phyloP scores from a whole-genome alignment of 1,284 basidiomycete genomes.

The Ganoderma lucidum region DNA sequence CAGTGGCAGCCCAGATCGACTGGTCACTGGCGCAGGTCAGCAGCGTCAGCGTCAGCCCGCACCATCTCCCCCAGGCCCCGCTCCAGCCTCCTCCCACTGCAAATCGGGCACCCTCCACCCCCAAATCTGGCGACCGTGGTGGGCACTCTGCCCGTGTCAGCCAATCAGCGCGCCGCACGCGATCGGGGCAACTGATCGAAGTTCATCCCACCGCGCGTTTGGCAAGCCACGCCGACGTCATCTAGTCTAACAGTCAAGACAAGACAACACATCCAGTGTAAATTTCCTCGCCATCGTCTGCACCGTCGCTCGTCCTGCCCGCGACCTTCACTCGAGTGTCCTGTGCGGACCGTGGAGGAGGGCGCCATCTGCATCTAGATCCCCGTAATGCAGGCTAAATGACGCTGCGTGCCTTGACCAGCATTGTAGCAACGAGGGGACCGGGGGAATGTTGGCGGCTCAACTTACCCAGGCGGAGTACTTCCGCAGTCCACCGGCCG shows the following conservation, averaged over 20 bases:
- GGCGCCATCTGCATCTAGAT: not conserved
- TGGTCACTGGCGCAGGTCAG: not conserved
- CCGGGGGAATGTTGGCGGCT: not conserved
- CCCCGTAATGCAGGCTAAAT: not conserved
- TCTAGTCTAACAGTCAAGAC: not conserved
- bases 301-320: not conserved
- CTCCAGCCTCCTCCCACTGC: not conserved
- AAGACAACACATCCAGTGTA: not conserved
- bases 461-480: not conserved
- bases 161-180: not conserved
- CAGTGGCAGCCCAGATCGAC: not conserved
- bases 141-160: not conserved
- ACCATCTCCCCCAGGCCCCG: slow-evolving; percentile 14
- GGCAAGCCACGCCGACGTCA: slow-evolving; percentile 1
- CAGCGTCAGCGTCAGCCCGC: slow-evolving; percentile 9
- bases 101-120: not conserved
- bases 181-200: slow-evolving; percentile 3
- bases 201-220: not conserved
- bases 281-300: not conserved
- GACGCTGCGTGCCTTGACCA: not conserved
- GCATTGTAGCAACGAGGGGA: slow-evolving; percentile 6
- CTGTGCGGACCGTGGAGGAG: not conserved
- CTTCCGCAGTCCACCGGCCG: not conserved
- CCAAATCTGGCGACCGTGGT: slow-evolving; percentile 1
- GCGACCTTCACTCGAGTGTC: not conserved